These are phyloP conservation scores for Talaromyces verruculosus DNA, from an alignment of 2,329 filamentous ascomycete species.

Conservation along the genomic window DNA sequence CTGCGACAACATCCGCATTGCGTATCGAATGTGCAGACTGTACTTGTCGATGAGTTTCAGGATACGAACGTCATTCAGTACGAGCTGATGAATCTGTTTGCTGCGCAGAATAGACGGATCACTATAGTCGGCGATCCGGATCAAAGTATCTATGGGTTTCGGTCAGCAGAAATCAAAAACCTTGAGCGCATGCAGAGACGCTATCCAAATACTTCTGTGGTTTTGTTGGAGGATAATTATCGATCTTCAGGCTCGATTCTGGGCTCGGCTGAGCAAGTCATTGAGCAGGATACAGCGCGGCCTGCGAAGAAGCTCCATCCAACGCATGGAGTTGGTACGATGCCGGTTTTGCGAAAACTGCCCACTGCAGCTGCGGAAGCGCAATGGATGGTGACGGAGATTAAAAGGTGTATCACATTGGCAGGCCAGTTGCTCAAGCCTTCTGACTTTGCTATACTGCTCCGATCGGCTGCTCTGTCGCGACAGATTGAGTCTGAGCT, in stretches of 20 bases:
- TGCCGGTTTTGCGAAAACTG: slow-evolving; percentile 76
- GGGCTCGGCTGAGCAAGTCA: slow-evolving; percentile 75
- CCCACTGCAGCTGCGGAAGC: slow-evolving; percentile 71
- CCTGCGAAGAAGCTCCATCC: slow-evolving; percentile 78
- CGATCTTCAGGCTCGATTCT: slow-evolving; percentile 85
- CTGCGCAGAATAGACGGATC: slow-evolving; percentile 69
- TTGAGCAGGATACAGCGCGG: slow-evolving; percentile 80
- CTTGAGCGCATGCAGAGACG: slow-evolving; percentile 73
- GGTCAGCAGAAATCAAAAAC: slow-evolving; percentile 89
- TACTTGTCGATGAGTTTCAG: slow-evolving; percentile 96
- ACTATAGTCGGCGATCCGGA: slow-evolving; percentile 96
- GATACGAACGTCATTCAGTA: slow-evolving; percentile 96
- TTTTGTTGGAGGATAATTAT: slow-evolving; percentile 92
- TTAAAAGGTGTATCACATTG: slow-evolving; percentile 67
- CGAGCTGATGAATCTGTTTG: slow-evolving; percentile 86
- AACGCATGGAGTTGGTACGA: slow-evolving; percentile 75
- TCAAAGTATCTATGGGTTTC: slow-evolving; percentile 96
- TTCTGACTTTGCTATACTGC: slow-evolving; percentile 79
- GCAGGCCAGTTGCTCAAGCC: slow-evolving; percentile 71
- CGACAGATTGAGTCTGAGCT: slow-evolving; percentile 81
- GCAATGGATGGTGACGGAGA: slow-evolving; percentile 83
- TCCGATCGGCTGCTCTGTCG: slow-evolving; percentile 81
- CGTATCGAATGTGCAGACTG: slow-evolving; percentile 84
- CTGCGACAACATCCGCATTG: slow-evolving; percentile 72
- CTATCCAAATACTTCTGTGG: slow-evolving; percentile 74